Evolutionary conservation across 805 yeast species (phyloP), one percentile per base, ranked within the genome.

Genomic region (Candida railenensis): DNA sequence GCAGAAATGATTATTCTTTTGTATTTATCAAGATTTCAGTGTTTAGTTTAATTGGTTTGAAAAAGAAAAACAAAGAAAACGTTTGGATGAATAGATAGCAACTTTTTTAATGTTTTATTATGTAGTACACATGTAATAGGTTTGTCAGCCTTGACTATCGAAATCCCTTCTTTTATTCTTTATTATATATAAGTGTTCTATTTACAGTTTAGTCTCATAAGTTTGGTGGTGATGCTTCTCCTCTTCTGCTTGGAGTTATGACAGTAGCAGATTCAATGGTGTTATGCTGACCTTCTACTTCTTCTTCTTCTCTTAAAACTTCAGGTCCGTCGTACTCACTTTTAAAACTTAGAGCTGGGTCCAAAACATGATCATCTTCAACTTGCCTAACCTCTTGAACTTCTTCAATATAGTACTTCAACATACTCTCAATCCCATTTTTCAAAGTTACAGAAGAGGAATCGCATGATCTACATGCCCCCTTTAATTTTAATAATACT

Each of bases 381-480:
- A 76, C 64, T 40, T 74, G 81, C 52, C 68, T 74, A 7, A 83
- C 89, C 42, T 72, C 69, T 49, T 74, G 73, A 16, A 83, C 88
- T 55, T 83, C 89, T 48, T 83, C 88, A 30, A 83, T 78, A 59
- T 83, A 83, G 62, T 82, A 80, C 56, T 80, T 83, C 62, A 83
- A 65, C 89, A 83, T 83, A 38, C 82, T 73, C 59, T 83, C 89
- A 42, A 83, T 83, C 19, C 89, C 89, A 50, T 78, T 78, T 52
- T 81, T 82, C 56, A 83, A 71, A 1, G 89, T 83, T 28, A 82
- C 83, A 37, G 82, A 78, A 45, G 83, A 77, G 16, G 83, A 73
- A 53, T 83, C 85, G 57, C 89, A 83, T n/a, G 86, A 78, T 57
- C 87, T 75, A 59, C 89, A 83, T 1, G 89, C 89, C 28, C 89